phyloP scores from a whole-genome alignment of 495 filamentous ascomycete genomes.

The Sordaria brevicollis region DNA sequence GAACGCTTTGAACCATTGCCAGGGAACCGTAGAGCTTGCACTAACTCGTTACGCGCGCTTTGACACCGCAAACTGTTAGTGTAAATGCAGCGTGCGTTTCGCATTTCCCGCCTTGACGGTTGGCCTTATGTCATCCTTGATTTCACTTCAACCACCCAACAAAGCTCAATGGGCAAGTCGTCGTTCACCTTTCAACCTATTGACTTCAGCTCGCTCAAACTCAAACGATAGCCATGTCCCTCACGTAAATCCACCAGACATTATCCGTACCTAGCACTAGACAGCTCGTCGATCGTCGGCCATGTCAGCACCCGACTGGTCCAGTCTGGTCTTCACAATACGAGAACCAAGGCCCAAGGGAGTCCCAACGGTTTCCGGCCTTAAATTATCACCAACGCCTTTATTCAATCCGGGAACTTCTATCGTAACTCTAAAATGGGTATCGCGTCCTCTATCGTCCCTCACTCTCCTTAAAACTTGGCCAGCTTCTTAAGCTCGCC shows the following conservation, averaged over 20 bases:
- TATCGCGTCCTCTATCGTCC: background rate
- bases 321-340: background rate
- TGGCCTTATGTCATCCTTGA: background rate
- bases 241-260: background rate
- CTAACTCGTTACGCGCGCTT: background rate
- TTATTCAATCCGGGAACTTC: background rate
- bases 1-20: background rate
- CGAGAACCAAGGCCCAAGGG: background rate
- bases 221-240: background rate
- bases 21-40: background rate
- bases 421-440: background rate
- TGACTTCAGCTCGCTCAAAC: too few relatives aligned
- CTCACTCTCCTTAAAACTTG: background rate
- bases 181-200: background rate
- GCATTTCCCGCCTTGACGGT: background rate
- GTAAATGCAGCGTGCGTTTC: background rate
- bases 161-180: background rate
- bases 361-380: background rate
- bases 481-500: background rate
- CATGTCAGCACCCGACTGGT: background rate
- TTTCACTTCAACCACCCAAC: background rate
- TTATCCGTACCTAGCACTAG: background rate
- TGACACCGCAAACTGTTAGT: background rate
- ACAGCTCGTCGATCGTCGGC: background rate
- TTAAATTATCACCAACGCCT: background rate